phyloP scores from a whole-genome alignment of 306 rosid species.

The Ormosia emarginata region DNA sequence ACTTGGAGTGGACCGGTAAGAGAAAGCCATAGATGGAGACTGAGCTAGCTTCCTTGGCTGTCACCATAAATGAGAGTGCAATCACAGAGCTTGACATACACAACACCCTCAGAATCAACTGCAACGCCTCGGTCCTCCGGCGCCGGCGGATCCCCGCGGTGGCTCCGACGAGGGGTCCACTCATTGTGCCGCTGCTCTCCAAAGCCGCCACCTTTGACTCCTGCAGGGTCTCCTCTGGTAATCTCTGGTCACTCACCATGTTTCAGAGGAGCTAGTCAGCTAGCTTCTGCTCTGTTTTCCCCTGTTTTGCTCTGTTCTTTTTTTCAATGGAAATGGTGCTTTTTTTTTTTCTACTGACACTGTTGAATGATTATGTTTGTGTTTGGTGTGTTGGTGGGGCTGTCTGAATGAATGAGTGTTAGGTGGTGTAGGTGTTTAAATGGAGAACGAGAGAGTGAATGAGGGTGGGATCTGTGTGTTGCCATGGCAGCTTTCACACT shows the following conservation, averaged over 20 bases:
- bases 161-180: slow-evolving; percentile 35
- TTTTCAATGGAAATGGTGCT: background rate
- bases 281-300: slow-evolving; percentile 1
- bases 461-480: background rate
- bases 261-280: background rate
- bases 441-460: background rate
- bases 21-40: slow-evolving; percentile 59
- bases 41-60: slow-evolving; percentile 56
- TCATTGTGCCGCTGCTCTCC: slow-evolving; percentile 39
- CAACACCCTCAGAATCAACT: slow-evolving; percentile 44
- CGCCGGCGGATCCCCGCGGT: background rate
- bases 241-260: slow-evolving; percentile 50
- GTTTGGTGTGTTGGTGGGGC: background rate
- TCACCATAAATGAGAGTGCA: slow-evolving; percentile 65
- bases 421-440: background rate
- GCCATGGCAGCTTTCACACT: background rate
- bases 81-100: slow-evolving; percentile 51
- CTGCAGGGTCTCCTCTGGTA: slow-evolving; percentile 27
- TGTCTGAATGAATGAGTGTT: slow-evolving; percentile 5
- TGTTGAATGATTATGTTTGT: background rate
- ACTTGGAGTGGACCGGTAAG: slow-evolving; percentile 67
- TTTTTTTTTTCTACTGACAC: background rate
- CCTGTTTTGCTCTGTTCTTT: background rate
- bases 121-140: slow-evolving; percentile 45
- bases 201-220: slow-evolving; percentile 35